Percentiles rank a stretch among this genome's conserved stretches.
phyloP scores from a whole-genome alignment of 371 early-diverging fungal genomes.

The Homolaphlyctis polyrhiza region DNA sequence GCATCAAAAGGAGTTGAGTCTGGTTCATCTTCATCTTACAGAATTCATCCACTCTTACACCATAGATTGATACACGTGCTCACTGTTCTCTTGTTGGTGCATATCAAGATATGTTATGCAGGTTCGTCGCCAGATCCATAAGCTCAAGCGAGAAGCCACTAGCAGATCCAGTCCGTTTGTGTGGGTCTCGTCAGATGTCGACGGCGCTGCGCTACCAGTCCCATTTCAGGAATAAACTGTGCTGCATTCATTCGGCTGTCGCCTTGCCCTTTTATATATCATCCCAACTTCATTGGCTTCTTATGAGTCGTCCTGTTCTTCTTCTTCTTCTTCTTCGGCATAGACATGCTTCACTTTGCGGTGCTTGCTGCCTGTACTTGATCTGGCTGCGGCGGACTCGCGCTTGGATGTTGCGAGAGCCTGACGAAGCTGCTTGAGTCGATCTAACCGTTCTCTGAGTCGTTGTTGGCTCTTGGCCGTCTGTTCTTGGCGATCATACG shows the following conservation, averaged over 20 bases:
- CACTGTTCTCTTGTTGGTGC: neutral
- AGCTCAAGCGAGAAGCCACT: neutral
- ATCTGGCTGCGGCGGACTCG: neutral
- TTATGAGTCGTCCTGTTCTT: neutral
- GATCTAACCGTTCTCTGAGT: too few relatives aligned
- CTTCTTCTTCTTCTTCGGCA: neutral
- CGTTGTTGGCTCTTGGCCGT: too few relatives aligned
- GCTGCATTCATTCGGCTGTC: neutral
- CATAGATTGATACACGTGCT: neutral
- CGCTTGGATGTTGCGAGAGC: neutral
- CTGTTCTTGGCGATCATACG: too few relatives aligned
- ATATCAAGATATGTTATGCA: neutral
- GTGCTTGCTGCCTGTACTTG: neutral
- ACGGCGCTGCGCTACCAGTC: neutral
- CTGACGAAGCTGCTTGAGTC: neutral
- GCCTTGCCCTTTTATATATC: neutral
- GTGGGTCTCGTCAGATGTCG: conserved; percentile 1
- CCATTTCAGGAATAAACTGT: neutral
- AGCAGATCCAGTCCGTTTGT: neutral
- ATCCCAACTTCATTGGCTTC: neutral
- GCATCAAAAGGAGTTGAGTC: neutral
- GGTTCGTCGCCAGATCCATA: neutral
- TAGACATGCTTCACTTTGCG: neutral
- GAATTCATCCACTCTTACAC: neutral
- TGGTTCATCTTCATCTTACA: too few relatives aligned